These are phyloP conservation scores for Candida mattraensis DNA, from an alignment of 805 yeast genomes.

Conservation along the genomic window DNA sequence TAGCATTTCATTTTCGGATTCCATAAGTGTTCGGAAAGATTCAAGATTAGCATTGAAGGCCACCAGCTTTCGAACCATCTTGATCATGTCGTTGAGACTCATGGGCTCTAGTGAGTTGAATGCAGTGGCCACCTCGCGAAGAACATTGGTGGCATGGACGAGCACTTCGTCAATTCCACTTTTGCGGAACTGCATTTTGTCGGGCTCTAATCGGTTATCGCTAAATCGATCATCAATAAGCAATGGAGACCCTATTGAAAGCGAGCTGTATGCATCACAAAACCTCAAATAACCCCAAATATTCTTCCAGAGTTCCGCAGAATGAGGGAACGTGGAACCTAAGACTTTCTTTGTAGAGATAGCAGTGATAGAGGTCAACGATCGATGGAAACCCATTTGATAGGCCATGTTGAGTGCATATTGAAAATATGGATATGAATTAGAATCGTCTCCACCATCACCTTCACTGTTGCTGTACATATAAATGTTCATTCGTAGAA, in stretches of 20 bases:
- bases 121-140: constrained; percentile 2
- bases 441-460: constrained; percentile 22
- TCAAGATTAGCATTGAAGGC: constrained; percentile 5
- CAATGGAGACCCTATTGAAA: constrained; percentile 21
- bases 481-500: constrained; percentile 8
- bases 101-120: constrained; percentile 10
- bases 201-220: constrained; percentile 7
- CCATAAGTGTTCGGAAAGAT: constrained; percentile 6
- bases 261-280: constrained; percentile 20
- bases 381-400: constrained; percentile 25
- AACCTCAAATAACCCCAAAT: constrained; percentile 20
- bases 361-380: constrained; percentile 9
- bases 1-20: not conserved
- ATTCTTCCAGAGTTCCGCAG: constrained; percentile 8
- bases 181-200: not conserved
- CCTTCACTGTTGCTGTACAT: constrained; percentile 9
- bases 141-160: not conserved
- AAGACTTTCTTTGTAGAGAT: constrained; percentile 3
- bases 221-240: constrained; percentile 22
- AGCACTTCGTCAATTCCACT: constrained; percentile 4
- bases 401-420: constrained; percentile 13
- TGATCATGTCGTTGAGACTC: constrained; percentile 9
- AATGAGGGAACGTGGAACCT: constrained; percentile 4
- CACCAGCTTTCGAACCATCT: constrained; percentile 3
- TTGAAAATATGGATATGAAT: constrained; percentile 12